Evolutionary conservation across 352 stramenopile genomes (phyloP), one percentile per base, ranked within the genome.

Genomic region (Globisporangium acanthophoron): DNA sequence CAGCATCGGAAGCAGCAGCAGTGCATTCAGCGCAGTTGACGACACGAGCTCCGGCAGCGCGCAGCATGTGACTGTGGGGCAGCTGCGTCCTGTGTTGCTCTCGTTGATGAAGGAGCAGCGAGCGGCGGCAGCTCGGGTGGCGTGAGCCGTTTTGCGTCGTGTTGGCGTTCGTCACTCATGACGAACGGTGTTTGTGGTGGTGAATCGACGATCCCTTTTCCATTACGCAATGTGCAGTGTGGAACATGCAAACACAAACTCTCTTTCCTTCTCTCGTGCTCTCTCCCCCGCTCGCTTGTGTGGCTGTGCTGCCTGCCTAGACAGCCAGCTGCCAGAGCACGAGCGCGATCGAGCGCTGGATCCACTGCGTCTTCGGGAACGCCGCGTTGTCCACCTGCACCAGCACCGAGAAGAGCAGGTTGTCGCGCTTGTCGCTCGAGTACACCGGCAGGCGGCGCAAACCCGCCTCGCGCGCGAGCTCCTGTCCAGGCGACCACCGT

Each of bases 401-500:
- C 1, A 74, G 71, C 41, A 97, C 85, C 3, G 90, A 91, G 59
- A 94, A 94, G 41, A 97, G 71, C 21, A 97, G 63, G 7, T 74
- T 74, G 16, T 87, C 71, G 29, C 90, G 85, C 31, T 78, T 80
- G 58, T 69, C 73, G 61, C 77, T 94, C 39, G 86, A 76, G 65
- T 97, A 97, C 45, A 97, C 81, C 0, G 90, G 90, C 40, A 97
- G 67, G 43, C 74, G 69, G 57, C 81, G 81, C 18, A 63, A 50
- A 18, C 58, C 47, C 40, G 52, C 50, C 7, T 46, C 41, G 48
- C 62, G 64, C 51, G 67, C 65, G 49, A 67, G 56, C 12, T 76
- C 64, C 11, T 62, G 67, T 16, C 70, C 70, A 13, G 43, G 52
- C 39, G 53, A 56, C 90, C 90, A 97, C 13, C 79, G 74, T 54